Evolutionary conservation across 2,329 filamentous ascomycete genomes (phyloP), one percentile per base, ranked within the genome.

Genomic region (Ophiocordyceps polyrhachis-furcata): DNA sequence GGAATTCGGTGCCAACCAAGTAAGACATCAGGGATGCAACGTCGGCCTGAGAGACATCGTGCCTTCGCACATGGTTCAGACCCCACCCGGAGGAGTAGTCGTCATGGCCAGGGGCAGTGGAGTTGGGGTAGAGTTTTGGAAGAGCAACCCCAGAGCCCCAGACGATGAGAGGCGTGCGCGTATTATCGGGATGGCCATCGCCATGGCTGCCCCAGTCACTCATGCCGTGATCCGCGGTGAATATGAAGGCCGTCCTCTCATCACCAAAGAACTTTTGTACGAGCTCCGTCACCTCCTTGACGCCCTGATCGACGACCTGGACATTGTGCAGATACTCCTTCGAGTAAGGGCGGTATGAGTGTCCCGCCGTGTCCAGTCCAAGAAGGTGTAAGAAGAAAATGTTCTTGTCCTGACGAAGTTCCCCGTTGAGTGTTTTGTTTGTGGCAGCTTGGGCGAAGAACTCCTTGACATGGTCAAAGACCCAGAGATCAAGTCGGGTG

Each of bases 201-300:
- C 93, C 93, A 59, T 98, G 93, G 53, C 88, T 96, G n/a, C 93
- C 91, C 81, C 83, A 95, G 62, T 98, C 91, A 56, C 86, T 96
- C 91, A 98, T 98, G 17, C 91, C 91, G 60, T 98, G 91, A 57
- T 98, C 91, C 8, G 91, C 91, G 1, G 93, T 98, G 58, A 98
- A 98, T 15, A 98, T 76, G 58, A 89, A 98, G 0, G 93, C 86
- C 0, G 91, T 96, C 60, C 91, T 80, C 45, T 75, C 81, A 53
- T 87, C 81, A 5, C 66, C 71, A 55, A 95, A 98, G 58, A 96
- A 98, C 13, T 81, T 74, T 32, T 93, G 77, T 43, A 95, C 79
- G 45, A 94, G 58, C 50, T 82, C 71, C 0, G 82, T 81, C 43
- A 94, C 81, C 61, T 94, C 83, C 60, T 83, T 71, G 1, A 98